phyloP scores from a whole-genome alignment of 2,329 filamentous ascomycete genomes.

The Amauroascus verrucosus region DNA sequence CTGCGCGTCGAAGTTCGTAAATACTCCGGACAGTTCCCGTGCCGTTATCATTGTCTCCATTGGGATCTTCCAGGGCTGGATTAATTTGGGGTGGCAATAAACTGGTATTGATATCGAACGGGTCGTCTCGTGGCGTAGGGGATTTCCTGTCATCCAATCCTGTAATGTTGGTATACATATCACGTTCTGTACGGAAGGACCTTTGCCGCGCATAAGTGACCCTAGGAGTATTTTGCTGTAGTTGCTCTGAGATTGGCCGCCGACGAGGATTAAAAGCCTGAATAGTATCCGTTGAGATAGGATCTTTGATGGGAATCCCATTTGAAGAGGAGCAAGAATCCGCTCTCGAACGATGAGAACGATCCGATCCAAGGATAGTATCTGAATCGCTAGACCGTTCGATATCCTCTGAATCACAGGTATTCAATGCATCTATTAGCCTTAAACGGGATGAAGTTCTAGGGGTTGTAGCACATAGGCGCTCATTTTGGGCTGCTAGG shows the following conservation, averaged over 20 bases:
- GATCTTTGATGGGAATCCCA: not conserved
- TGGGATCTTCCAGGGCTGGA: constrained; percentile 29
- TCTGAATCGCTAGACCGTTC: constrained; percentile 3
- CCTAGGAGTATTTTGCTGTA: constrained; percentile 28
- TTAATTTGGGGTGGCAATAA: not conserved
- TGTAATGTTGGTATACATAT: constrained; percentile 9
- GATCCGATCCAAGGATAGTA: not conserved
- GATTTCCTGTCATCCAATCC: constrained; percentile 1
- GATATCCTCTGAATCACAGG: constrained; percentile 1
- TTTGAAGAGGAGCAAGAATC: constrained; percentile 4
- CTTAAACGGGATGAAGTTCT: constrained; percentile 22
- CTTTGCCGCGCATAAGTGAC: constrained; percentile 51
- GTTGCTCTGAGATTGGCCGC: constrained; percentile 15
- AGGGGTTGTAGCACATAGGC: not conserved
- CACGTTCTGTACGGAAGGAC: constrained; percentile 49
- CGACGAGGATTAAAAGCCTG: not conserved
- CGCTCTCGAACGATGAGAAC: not conserved
- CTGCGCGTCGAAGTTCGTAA: constrained; percentile 51
- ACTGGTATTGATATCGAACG: constrained; percentile 2
- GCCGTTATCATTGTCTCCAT: constrained; percentile 34
- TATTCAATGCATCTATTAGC: constrained; percentile 27
- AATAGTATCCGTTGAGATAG: not conserved
- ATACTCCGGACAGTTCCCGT: constrained; percentile 42
- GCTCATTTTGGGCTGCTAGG: not conserved
- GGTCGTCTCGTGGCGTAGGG: not conserved